Conservation (phyloP, 2,329 filamentous ascomycete genomes). For the Trichoderma sp. region DNA sequence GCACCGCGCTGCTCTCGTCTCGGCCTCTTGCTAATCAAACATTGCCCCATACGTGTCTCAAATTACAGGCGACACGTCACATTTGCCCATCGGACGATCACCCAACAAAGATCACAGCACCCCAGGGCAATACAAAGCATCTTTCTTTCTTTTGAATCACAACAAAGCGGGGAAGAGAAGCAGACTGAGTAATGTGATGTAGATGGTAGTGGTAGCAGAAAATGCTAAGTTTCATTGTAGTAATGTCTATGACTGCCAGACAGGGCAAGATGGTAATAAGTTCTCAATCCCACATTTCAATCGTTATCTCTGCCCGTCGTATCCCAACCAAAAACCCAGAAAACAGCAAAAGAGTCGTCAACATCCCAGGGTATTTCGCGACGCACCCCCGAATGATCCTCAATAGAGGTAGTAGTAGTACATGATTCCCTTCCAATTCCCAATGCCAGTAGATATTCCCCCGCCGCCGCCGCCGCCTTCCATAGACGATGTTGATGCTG, state of each 20-base stretch:
- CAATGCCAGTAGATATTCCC: constrained; percentile 20
- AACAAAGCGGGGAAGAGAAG: not conserved
- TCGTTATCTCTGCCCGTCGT: constrained; percentile 24
- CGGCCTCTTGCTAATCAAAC: constrained; percentile 24
- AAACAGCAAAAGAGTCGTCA: constrained; percentile 20
- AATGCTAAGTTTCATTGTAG: constrained; percentile 20
- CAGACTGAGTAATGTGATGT: not conserved
- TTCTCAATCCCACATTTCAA: constrained; percentile 27
- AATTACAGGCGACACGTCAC: constrained; percentile 28
- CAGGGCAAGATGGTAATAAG: constrained; percentile 8
- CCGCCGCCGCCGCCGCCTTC: constrained; percentile 7
- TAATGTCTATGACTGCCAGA: constrained; percentile 23
- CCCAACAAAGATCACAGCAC: constrained; percentile 25
- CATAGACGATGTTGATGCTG: constrained; percentile 23
- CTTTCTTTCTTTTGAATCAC: no score
- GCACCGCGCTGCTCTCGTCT: not conserved
- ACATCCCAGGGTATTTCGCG: constrained; percentile 29
- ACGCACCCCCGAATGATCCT: constrained; percentile 28
- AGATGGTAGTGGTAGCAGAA: constrained; percentile 6
- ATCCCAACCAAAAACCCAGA: constrained; percentile 6
- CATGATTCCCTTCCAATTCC: constrained; percentile 20
- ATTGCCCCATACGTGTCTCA: constrained; percentile 26
- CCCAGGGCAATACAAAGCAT: not conserved
- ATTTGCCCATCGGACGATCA: constrained; percentile 27
- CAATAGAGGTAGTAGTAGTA: constrained; percentile 18